A percentile compares a stretch with the other conserved stretches of the same genome.
Evolutionary conservation across 2,329 filamentous ascomycete species (phyloP).

Genomic region (Trichophyton rubrum): DNA sequence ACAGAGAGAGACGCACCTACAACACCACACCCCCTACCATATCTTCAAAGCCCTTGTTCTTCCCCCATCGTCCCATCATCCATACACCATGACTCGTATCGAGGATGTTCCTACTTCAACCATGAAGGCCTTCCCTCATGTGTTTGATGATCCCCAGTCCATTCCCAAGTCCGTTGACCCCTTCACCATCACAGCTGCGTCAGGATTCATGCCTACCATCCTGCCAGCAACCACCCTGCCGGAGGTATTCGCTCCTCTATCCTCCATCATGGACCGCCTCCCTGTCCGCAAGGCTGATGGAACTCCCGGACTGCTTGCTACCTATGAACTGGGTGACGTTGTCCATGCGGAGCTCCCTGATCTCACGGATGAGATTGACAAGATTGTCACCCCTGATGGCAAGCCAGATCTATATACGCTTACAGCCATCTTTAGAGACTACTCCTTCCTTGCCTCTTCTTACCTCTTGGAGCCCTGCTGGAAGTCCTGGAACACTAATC

Average conservation of each 20-base stretch:
- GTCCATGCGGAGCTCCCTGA: conserved; percentile 65
- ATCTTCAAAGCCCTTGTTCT: background rate
- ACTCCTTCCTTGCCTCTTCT: conserved; percentile 77
- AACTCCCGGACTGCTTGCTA: conserved; percentile 62
- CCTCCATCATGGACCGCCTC: conserved; percentile 61
- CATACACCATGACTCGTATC: conserved; percentile 25
- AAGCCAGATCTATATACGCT: conserved; percentile 61
- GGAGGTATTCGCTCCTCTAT: conserved; percentile 57
- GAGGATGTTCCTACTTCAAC: conserved; percentile 25
- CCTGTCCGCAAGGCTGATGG: conserved; percentile 66
- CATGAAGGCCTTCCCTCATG: conserved; percentile 31
- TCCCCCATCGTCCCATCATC: background rate
- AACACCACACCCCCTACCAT: background rate
- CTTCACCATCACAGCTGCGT: conserved; percentile 37
- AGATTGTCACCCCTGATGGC: conserved; percentile 40
- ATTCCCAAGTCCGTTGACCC: conserved; percentile 33
- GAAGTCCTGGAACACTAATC: conserved; percentile 47
- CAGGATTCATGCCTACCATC: conserved; percentile 34
- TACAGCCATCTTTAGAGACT: conserved; percentile 82
- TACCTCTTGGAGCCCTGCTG: conserved; percentile 90
- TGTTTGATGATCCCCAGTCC: conserved; percentile 32
- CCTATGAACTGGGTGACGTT: conserved; percentile 59
- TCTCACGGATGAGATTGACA: conserved; percentile 59
- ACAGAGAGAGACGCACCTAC: background rate
- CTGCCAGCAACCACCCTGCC: conserved; percentile 46